Percentiles rank a stretch among this genome's conserved stretches.
These are phyloP conservation scores for Rutstroemia sp. DNA, from an alignment of 2,329 filamentous ascomycete species.

Conservation along the genomic window DNA sequence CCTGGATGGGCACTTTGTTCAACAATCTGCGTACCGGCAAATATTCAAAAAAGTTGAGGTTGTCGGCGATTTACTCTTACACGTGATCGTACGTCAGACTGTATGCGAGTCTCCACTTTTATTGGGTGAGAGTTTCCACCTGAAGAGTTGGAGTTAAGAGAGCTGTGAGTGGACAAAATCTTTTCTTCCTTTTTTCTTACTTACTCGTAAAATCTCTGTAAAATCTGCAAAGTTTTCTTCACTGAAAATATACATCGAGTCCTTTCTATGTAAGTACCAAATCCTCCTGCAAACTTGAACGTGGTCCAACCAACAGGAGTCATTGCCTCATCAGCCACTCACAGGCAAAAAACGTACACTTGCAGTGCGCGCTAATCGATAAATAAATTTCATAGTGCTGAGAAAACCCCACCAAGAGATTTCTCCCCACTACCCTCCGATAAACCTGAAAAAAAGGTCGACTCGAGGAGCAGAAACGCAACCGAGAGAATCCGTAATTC, in stretches of 20 bases:
- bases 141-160: background rate
- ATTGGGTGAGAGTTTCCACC: background rate
- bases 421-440: background rate
- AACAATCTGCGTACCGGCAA: no score
- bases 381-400: background rate
- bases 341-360: no score
- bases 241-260: no score
- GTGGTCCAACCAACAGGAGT: no score
- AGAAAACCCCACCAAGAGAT: background rate
- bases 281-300: no score
- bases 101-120: background rate
- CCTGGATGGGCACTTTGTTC: no score
- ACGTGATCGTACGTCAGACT: background rate
- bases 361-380: background rate
- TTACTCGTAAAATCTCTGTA: background rate
- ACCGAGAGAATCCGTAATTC: background rate
- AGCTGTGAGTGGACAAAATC: background rate
- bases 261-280: no score
- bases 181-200: background rate
- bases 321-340: no score
- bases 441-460: conserved; percentile 8
- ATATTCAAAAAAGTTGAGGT: no score
- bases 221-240: no score
- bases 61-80: background rate
- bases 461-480: background rate